A percentile compares a stretch with the other conserved stretches of the same genome.
These are phyloP conservation scores for Candida coquimbonensis DNA, from an alignment of 805 yeast species.

Conservation along the genomic window DNA sequence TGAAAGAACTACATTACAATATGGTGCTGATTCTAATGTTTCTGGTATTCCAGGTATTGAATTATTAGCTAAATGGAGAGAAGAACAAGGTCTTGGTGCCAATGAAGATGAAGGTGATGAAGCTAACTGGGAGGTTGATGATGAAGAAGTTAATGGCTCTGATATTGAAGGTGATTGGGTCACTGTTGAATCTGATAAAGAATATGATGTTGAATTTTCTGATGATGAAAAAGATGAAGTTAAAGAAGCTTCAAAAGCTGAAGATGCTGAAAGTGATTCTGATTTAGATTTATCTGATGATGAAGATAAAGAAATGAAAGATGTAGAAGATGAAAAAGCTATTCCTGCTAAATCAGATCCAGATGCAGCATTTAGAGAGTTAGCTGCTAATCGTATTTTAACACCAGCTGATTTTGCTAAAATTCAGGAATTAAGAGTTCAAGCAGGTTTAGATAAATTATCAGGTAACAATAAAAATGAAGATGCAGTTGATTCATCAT, in stretches of 20 bases:
- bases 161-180: slow-evolving; percentile 93
- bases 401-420: slow-evolving; percentile 99
- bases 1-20: slow-evolving; percentile 47
- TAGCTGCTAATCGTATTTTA: slow-evolving; percentile 69
- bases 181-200: slow-evolving; percentile 75
- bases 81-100: slow-evolving; percentile 46
- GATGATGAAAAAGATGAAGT: slow-evolving; percentile 35
- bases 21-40: slow-evolving; percentile 63
- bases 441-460: slow-evolving; percentile 79
- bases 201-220: slow-evolving; percentile 50
- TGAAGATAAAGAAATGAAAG: slow-evolving; percentile 25
- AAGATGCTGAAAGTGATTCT: slow-evolving; percentile 42
- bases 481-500: slow-evolving; percentile 75
- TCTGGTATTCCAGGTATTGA: slow-evolving; percentile 90
- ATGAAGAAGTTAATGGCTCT: slow-evolving; percentile 40
- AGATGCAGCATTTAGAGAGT: slow-evolving; percentile 42
- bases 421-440: slow-evolving; percentile 75
- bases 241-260: slow-evolving; percentile 29
- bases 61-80: slow-evolving; percentile 80
- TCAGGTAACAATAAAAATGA: slow-evolving; percentile 66
- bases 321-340: slow-evolving; percentile 12
- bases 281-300: slow-evolving; percentile 37
- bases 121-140: slow-evolving; percentile 48
- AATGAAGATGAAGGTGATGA: slow-evolving; percentile 58
- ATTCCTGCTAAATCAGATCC: slow-evolving; percentile 28